These are phyloP conservation scores for Gossypium mustelinum DNA, from an alignment of 345 rosid genomes.

Conservation along the genomic window DNA sequence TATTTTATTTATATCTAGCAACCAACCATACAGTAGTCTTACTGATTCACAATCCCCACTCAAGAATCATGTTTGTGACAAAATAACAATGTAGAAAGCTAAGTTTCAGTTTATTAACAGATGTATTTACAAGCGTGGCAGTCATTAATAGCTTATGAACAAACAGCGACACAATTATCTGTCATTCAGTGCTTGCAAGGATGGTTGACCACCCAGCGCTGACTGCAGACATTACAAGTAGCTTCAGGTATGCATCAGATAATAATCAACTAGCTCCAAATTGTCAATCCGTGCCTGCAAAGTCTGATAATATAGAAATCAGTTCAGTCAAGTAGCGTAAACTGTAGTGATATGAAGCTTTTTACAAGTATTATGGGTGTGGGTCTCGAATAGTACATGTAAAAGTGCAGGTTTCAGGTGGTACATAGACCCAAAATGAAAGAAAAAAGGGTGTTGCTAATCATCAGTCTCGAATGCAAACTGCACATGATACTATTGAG, in stretches of 20 bases:
- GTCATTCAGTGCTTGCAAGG: neutral
- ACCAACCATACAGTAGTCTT: too few species aligned
- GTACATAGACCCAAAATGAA: neutral
- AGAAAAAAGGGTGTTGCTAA: neutral
- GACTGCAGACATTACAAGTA: too few species aligned
- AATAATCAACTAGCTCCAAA: neutral
- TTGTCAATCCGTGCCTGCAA: neutral
- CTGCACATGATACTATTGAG: neutral
- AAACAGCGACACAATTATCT: neutral
- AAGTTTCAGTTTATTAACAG: neutral
- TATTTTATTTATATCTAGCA: too few species aligned
- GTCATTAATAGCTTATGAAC: neutral
- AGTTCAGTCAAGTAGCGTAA: neutral
- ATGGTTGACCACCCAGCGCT: neutral
- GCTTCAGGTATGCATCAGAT: neutral
- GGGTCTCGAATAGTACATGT: too few species aligned
- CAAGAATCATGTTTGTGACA: neutral
- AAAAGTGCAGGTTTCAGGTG: neutral
- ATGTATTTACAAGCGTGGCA: neutral
- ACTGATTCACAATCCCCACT: too few species aligned
- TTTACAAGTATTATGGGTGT: too few species aligned
- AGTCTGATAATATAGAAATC: neutral
- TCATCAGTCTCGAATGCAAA: neutral
- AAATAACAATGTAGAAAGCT: neutral
- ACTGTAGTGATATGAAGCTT: neutral